phyloP scores from a whole-genome alignment of 2,329 filamentous ascomycete genomes.

The Talaromyces pinophilus region DNA sequence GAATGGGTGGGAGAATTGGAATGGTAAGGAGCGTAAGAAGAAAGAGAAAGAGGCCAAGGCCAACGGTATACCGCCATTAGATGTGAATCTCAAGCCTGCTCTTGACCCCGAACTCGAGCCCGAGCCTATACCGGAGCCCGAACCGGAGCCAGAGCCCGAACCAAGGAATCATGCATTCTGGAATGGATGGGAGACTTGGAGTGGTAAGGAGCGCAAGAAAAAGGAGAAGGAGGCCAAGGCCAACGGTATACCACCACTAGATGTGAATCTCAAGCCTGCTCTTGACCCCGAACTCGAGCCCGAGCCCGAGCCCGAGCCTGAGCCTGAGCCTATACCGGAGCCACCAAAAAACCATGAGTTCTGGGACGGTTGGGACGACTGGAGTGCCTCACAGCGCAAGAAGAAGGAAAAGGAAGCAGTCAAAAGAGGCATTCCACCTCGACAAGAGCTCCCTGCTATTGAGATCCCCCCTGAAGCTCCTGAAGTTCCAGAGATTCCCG shows the following conservation, averaged over 20 bases:
- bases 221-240: conserved; percentile 21
- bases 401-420: conserved; percentile 21
- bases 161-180: conserved; percentile 21
- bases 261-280: conserved; percentile 23
- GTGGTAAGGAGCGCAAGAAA: conserved; percentile 7
- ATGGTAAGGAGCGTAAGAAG: conserved; percentile 6
- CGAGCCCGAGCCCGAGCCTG: conserved; percentile 35
- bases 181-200: conserved; percentile 19
- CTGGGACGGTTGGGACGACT: conserved; percentile 21
- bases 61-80: conserved; percentile 17
- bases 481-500: conserved; percentile 22
- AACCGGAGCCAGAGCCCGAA: conserved; percentile 12
- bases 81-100: conserved; percentile 22
- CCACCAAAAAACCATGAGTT: conserved; percentile 22
- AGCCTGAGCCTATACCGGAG: conserved; percentile 35
- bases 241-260: conserved; percentile 17
- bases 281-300: conserved; percentile 23
- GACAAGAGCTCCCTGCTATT: conserved; percentile 17
- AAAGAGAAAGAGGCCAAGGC: conserved; percentile 21
- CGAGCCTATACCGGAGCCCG: background rate
- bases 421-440: conserved; percentile 21
- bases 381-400: conserved; percentile 17
- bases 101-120: conserved; percentile 17
- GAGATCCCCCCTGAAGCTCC: conserved; percentile 25
- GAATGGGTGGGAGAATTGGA: conserved; percentile 19